Percentiles rank a stretch among this genome's conserved stretches.
phyloP scores from a whole-genome alignment of 345 rosid genomes.

The Murraya koenigii region DNA sequence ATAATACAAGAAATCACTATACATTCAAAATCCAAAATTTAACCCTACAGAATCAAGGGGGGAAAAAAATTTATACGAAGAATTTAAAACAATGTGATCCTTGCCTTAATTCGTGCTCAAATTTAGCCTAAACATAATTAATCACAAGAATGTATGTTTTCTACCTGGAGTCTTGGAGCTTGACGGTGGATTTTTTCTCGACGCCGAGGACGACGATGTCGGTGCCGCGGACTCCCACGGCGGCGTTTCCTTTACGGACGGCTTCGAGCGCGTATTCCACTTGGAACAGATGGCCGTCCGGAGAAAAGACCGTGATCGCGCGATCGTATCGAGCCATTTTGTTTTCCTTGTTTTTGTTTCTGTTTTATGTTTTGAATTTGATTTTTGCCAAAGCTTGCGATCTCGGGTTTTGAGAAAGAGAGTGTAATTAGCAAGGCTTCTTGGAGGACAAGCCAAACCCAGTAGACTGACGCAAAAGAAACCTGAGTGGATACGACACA shows the following conservation, averaged over 20 bases:
- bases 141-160: not conserved
- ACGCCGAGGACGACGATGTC: conserved; percentile 90
- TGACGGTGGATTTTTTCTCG: conserved; percentile 91
- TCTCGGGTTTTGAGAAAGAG: not conserved
- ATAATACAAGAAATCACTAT: not conserved
- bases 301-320: conserved; percentile 93
- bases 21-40: not conserved
- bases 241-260: conserved; percentile 97
- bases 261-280: conserved; percentile 99
- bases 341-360: not conserved
- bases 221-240: conserved; percentile 86
- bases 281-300: conserved; percentile 83
- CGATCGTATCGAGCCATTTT: conserved; percentile 89
- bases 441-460: conserved; percentile 14
- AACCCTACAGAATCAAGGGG: not conserved
- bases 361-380: not conserved
- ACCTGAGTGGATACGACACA: not conserved
- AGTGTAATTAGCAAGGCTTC: not conserved
- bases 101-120: not conserved
- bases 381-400: not conserved
- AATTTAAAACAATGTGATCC: not conserved
- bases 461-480: not conserved
- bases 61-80: too few species aligned
- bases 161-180: conserved; percentile 90
- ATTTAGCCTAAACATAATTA: not conserved